Base-by-base conservation (phyloP, 495 filamentous ascomycete species). In the Lineolata rhizophorae region DNA sequence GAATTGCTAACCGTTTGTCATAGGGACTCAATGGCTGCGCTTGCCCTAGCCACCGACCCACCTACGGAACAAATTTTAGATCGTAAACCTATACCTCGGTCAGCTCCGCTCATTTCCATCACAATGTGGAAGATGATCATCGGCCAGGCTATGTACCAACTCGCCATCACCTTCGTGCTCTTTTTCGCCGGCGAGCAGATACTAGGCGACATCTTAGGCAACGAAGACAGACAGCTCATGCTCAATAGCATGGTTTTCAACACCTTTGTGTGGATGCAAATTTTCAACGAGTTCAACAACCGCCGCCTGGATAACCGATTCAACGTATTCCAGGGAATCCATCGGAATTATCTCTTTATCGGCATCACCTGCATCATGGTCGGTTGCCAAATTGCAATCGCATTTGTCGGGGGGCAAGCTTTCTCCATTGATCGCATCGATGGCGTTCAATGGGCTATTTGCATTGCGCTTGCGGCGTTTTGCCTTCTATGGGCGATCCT, bases 101-200 rank as follows among this genome's bases (percentile, higher is more conserved):
- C 62, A 10, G 67, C 76, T 20, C 64, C 71, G 3, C 67, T 91
- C 14, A 75, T 91, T 46, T 79, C 78, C 3, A 53, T 72, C 16
- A 83, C 71, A 19, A 91, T 91, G 81, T 91, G 81, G 81, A 91
- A 91, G 53, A 91, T 91, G 81, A 87, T 91, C 35, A 60, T 84
- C 20, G 80, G 79, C 15, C 78, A 91, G 44, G 72, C 81, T 3
- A 55, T 85, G 20, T 90, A 80, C 47, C 79, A 91, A 47, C 64
- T 91, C 2, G 59, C 58, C 15, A 61, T 83, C 27, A 87, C 77
- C 0, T 75, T 87, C 40, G 53, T 79, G 37, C 60, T 90, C 18
- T 78, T 80, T 54, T 91, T 80, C 40, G 77, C 62, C 9, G 70
- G 70, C 2, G 41, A 53, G 15, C 37, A 54, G 0, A 67, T 90